Percentiles rank a stretch among this genome's conserved stretches.
phyloP scores from a whole-genome alignment of 306 rosid genomes.

The Lathyrus aphaca region DNA sequence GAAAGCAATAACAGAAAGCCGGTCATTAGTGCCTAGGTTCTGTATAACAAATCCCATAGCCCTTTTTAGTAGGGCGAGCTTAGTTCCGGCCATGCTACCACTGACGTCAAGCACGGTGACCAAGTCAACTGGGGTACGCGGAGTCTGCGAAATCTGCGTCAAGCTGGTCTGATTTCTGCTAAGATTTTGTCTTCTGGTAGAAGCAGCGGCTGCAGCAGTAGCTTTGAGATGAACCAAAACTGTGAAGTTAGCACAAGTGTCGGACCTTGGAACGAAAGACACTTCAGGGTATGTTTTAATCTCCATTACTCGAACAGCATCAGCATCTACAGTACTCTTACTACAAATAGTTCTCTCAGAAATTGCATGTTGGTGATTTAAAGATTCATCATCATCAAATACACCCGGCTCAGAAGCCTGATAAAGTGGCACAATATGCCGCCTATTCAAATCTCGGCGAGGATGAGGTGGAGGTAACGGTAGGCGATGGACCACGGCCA shows the following conservation, averaged over 20 bases:
- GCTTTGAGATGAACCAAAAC: conserved; percentile 93
- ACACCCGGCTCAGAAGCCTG: conserved; percentile 81
- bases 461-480: conserved; percentile 80
- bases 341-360: conserved; percentile 47
- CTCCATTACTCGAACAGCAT: conserved; percentile 55
- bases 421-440: conserved; percentile 77
- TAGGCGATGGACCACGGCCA: conserved; percentile 77
- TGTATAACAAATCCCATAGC: conserved; percentile 99
- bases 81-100: conserved; percentile 99
- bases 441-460: conserved; percentile 65
- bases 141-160: conserved; percentile 60
- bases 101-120: conserved; percentile 96
- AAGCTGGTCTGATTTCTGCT: conserved; percentile 53
- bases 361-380: conserved; percentile 55
- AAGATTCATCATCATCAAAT: conserved; percentile 83
- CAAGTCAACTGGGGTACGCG: conserved; percentile 90
- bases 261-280: conserved; percentile 60
- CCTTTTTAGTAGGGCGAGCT: conserved; percentile 89
- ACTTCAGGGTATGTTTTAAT: conserved; percentile 79
- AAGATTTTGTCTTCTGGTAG: conserved; percentile 40
- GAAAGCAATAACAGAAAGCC: conserved; percentile 94
- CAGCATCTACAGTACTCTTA: conserved; percentile 44
- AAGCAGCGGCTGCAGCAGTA: conserved; percentile 59
- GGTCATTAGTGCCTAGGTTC: conserved; percentile 84
- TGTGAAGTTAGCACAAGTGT: conserved; percentile 59